Conservation (phyloP, 2,329 filamentous ascomycete genomes). For the Karstenula rhodostoma region DNA sequence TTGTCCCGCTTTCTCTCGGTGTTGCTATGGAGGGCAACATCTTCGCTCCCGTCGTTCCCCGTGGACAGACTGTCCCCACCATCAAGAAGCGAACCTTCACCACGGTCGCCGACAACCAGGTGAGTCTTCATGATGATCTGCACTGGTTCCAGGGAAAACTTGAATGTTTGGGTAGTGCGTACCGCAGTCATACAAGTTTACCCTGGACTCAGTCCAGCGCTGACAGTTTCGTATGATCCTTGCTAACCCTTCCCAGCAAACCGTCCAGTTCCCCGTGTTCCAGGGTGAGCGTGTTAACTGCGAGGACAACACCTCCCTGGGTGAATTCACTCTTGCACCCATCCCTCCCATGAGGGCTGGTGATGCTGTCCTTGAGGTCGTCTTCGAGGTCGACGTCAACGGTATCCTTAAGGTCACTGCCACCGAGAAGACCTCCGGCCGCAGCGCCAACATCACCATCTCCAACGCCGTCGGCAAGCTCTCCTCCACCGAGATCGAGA, state of each 20-base stretch:
- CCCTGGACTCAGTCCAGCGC: no score
- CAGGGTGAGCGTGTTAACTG: slow-evolving; percentile 98
- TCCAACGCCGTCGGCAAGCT: slow-evolving; percentile 99
- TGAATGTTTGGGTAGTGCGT: no score
- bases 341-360: slow-evolving; percentile 88
- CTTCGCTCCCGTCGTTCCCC: slow-evolving; percentile 89
- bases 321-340: slow-evolving; percentile 95
- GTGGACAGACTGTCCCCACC: slow-evolving; percentile 65
- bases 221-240: no score
- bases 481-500: slow-evolving; percentile 92
- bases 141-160: no score
- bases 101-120: slow-evolving; percentile 73
- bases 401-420: slow-evolving; percentile 99
- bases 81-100: slow-evolving; percentile 72
- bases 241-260: slow-evolving; percentile 56
- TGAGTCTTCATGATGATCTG: no score
- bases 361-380: slow-evolving; percentile 94
- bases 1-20: slow-evolving; percentile 94
- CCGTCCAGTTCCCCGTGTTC: slow-evolving; percentile 90
- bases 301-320: slow-evolving; percentile 96
- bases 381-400: slow-evolving; percentile 99
- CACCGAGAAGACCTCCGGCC: slow-evolving; percentile 98
- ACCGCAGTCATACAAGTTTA: no score
- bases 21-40: slow-evolving; percentile 99
- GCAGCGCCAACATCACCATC: slow-evolving; percentile 99